phyloP scores from a whole-genome alignment of 2,329 filamentous ascomycete genomes.

The Cercospora sp. region DNA sequence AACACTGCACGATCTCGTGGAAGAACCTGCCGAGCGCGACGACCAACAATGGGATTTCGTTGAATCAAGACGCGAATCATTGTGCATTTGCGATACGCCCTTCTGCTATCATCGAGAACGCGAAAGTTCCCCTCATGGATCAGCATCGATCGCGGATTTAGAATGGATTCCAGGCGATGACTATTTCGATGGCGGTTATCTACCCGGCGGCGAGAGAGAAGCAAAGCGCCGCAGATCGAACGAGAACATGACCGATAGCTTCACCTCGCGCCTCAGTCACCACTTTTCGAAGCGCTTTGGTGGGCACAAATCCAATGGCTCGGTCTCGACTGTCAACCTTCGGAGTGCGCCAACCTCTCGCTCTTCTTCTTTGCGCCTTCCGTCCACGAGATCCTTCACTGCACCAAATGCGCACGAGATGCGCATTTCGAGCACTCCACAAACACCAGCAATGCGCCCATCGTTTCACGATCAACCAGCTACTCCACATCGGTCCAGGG shows the following conservation, averaged over 20 bases:
- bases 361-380: constrained; percentile 72
- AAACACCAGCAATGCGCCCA: constrained; percentile 23
- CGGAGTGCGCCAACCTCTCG: constrained; percentile 40
- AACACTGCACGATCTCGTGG: constrained; percentile 79
- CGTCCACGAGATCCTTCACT: constrained; percentile 64
- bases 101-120: constrained; percentile 55
- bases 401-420: constrained; percentile 35
- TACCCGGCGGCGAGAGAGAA: constrained; percentile 46
- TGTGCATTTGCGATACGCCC: constrained; percentile 69
- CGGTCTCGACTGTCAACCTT: constrained; percentile 30
- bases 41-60: constrained; percentile 49
- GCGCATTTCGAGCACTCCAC: constrained; percentile 40
- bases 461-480: constrained; percentile 18
- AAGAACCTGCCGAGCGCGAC: constrained; percentile 74
- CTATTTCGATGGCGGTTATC: constrained; percentile 62
- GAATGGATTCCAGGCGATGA: constrained; percentile 48
- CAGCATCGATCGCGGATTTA: constrained; percentile 14
- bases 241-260: constrained; percentile 61
- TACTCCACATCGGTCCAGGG: constrained; percentile 22
- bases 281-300: constrained; percentile 52
- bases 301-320: constrained; percentile 47
- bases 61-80: constrained; percentile 43
- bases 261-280: constrained; percentile 65
- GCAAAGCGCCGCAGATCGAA: constrained; percentile 59
- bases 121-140: constrained; percentile 12